These are phyloP conservation scores for Zizania palustris DNA, from an alignment of 202 grass and related monocot genomes.

Conservation along the genomic window DNA sequence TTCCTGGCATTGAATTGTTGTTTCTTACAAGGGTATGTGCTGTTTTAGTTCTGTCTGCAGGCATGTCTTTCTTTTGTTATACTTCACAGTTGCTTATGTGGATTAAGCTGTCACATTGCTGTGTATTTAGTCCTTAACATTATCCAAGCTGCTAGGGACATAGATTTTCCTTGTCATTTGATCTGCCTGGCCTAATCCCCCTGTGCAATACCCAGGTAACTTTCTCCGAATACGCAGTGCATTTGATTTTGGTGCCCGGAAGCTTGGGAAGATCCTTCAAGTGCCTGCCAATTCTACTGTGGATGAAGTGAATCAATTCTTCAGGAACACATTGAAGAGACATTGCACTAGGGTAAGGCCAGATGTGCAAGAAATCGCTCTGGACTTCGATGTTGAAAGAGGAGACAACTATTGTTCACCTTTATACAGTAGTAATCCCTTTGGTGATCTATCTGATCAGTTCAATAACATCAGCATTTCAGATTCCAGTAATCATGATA, in stretches of 20 bases:
- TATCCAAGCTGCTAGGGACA: constrained; percentile 16
- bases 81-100: constrained; percentile 12
- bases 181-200: not conserved
- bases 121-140: constrained; percentile 23
- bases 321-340: constrained; percentile 76
- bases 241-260: constrained; percentile 86
- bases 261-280: constrained; percentile 77
- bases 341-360: constrained; percentile 61
- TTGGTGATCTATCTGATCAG: constrained; percentile 45
- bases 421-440: constrained; percentile 37
- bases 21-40: constrained; percentile 12
- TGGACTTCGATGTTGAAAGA: constrained; percentile 49
- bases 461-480: constrained; percentile 63
- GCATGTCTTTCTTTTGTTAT: constrained; percentile 7
- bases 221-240: constrained; percentile 89
- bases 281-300: constrained; percentile 45
- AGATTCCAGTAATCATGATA: constrained; percentile 23
- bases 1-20: not conserved
- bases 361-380: constrained; percentile 59
- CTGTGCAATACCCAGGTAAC: constrained; percentile 52
- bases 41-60: not conserved
- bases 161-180: constrained; percentile 2
- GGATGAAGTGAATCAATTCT: constrained; percentile 74
- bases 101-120: constrained; percentile 14
- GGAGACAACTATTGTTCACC: constrained; percentile 11